phyloP scores from a whole-genome alignment of 352 stramenopile species.

The Phytophthora sansomeana region DNA sequence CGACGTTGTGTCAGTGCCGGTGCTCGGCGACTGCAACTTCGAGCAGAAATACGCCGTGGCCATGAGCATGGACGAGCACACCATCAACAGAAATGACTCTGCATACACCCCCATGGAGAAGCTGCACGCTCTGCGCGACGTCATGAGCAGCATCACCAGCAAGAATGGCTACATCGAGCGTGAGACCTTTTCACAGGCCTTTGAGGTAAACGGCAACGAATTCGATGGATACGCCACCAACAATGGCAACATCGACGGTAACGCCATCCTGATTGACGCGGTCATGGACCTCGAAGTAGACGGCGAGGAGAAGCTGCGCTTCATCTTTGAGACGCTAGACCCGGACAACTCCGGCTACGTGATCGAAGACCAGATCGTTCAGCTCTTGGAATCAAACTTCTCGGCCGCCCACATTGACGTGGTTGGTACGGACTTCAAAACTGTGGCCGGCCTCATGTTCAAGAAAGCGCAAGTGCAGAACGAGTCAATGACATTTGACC shows the following conservation, averaged over 20 bases:
- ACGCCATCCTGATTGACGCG: conserved; percentile 84
- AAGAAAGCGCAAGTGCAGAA: conserved; percentile 64
- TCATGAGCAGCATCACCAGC: conserved; percentile 76
- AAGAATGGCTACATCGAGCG: conserved; percentile 74
- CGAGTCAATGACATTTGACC: conserved; percentile 70
- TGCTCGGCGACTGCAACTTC: conserved; percentile 73
- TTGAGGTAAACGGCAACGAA: conserved; percentile 65
- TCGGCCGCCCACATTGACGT: conserved; percentile 74
- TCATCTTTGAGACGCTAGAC: conserved; percentile 89
- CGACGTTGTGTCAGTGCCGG: conserved; percentile 68
- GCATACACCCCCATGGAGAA: conserved; percentile 61
- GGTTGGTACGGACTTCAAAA: conserved; percentile 74
- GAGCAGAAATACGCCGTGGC: conserved; percentile 73
- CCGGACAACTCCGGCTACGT: conserved; percentile 57
- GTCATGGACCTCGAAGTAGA: conserved; percentile 80
- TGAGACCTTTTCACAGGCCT: conserved; percentile 78
- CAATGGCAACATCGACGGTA: conserved; percentile 70
- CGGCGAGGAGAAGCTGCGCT: conserved; percentile 79
- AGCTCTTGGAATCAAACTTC: conserved; percentile 80
- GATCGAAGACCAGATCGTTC: conserved; percentile 66
- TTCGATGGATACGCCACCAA: conserved; percentile 65
- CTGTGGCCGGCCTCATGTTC: conserved; percentile 77
- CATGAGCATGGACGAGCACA: conserved; percentile 64
- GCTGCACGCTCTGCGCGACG: conserved; percentile 73
- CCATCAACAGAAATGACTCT: conserved; percentile 24